Percentiles rank a stretch among this genome's conserved stretches.
Evolutionary conservation across 1,139 yeast genomes (phyloP).

Genomic region (Candida mesenterica): DNA sequence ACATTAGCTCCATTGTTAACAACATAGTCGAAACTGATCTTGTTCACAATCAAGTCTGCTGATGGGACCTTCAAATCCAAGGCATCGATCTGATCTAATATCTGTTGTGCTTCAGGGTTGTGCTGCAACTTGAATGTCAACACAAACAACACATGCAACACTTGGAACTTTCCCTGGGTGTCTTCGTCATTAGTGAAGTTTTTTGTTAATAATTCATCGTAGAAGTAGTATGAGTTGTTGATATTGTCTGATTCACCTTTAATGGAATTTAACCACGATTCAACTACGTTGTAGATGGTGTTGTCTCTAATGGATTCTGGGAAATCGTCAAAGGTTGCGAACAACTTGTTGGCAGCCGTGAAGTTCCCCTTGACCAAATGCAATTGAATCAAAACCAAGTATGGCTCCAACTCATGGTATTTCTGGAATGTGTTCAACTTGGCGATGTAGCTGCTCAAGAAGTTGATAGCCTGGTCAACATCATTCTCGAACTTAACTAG

Average conservation of each 20-base stretch:
- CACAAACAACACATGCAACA: conserved; percentile 38
- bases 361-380: conserved; percentile 41
- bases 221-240: conserved; percentile 66
- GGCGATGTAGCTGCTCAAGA: conserved; percentile 23
- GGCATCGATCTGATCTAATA: conserved; percentile 41
- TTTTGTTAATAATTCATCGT: conserved; percentile 63
- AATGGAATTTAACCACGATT: conserved; percentile 59
- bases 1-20: conserved; percentile 45
- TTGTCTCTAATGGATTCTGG: conserved; percentile 53
- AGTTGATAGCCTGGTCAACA: conserved; percentile 38
- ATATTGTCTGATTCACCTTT: conserved; percentile 57
- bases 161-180: conserved; percentile 33
- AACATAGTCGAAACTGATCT: conserved; percentile 52
- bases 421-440: conserved; percentile 13
- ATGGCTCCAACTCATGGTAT: conserved; percentile 42
- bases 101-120: conserved; percentile 46
- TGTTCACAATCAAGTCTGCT: conserved; percentile 56
- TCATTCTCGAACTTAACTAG: conserved; percentile 40
- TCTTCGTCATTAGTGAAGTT: conserved; percentile 42
- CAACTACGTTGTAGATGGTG: conserved; percentile 65
- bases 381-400: conserved; percentile 43
- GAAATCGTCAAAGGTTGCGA: conserved; percentile 38
- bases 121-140: conserved; percentile 47
- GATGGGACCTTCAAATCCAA: conserved; percentile 23
- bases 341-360: conserved; percentile 35